Percentiles rank a stretch among this genome's conserved stretches.
Evolutionary conservation across 805 yeast species (phyloP).

Genomic region (Zygosaccharomyces lentus): DNA sequence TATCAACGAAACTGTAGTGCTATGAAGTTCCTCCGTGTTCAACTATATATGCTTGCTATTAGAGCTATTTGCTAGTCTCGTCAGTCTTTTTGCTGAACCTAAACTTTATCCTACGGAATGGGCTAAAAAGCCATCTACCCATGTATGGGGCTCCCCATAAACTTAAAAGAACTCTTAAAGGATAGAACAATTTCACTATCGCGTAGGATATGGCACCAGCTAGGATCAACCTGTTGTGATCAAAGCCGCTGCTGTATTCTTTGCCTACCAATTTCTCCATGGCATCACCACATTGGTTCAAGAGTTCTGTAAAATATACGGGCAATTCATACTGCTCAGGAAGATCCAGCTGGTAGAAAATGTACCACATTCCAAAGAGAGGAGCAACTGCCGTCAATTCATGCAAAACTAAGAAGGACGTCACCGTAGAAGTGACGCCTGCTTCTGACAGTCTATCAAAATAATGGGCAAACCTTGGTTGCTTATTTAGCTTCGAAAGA

Average conservation of each 20-base stretch:
- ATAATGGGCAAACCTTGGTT: constrained; percentile 27
- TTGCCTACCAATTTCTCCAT: constrained; percentile 50
- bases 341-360: constrained; percentile 51
- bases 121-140: constrained; percentile 23
- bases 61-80: neutral
- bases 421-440: constrained; percentile 37
- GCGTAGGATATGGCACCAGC: constrained; percentile 78
- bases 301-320: constrained; percentile 33
- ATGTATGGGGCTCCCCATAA: constrained; percentile 36
- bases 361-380: constrained; percentile 61
- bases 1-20: neutral
- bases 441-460: constrained; percentile 29
- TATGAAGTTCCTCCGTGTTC: neutral
- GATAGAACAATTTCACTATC: constrained; percentile 50
- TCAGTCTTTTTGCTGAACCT: constrained; percentile 1
- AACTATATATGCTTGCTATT: neutral
- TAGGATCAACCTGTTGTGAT: constrained; percentile 50
- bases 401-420: constrained; percentile 64
- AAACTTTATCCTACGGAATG: constrained; percentile 18
- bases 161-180: constrained; percentile 30
- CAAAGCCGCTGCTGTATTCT: constrained; percentile 31
- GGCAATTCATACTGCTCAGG: constrained; percentile 24
- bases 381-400: constrained; percentile 75
- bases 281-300: constrained; percentile 54
- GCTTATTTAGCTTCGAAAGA: constrained; percentile 24